Evolutionary conservation across 2,329 filamentous ascomycete species (phyloP), one percentile per base, ranked within the genome.

Genomic region (Fusarium staphyleae): DNA sequence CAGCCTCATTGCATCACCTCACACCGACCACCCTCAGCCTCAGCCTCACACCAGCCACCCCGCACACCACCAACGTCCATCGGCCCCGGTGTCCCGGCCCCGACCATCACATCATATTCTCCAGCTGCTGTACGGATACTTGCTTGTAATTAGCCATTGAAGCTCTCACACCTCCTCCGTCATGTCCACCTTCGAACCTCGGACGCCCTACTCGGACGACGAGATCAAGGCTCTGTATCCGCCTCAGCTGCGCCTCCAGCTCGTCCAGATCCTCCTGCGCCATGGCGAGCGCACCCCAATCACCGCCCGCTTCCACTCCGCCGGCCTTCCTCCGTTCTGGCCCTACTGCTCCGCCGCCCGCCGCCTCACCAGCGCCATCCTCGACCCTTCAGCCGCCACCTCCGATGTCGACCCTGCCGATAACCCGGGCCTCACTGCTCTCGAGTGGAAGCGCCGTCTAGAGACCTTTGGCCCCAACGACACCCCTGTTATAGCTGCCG

Each of bases 181-280:
- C 48, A 98, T 98, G 93, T 89, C 93, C 11, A 88, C 88, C 33
- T 81, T 96, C 36, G 76, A 82, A 36, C 90, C 90, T 41, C 85
- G 91, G 51, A 78, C 83, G 50, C 86, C 90, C 0, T 98, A 98
- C 77, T 87, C 88, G 36, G 78, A 87, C 62, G 87, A 90, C 54
- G 93, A 98, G 81, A 84, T 98, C 42, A 79, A 82, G 35, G 78
- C 80, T 67, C 86, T 98, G 53, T 99, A 97, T 76, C 95, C 95
- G 1, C 76, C 86, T 48, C 79, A 83, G 36, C 81, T 99, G 53
- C 83, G 93, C 71, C 85, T 99, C 29, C 89, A 95, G 71, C 85
- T 95, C 55, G 95, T 98, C 42, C 95, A 99, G 77, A 82, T 98
- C 66, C 83, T 92, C 58, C 83, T 92, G 67, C 87, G 89, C 52